Evolutionary conservation across 148 eudicot species (phyloP), one percentile per base, ranked within the genome.

Genomic region (Rhododendron vialii): DNA sequence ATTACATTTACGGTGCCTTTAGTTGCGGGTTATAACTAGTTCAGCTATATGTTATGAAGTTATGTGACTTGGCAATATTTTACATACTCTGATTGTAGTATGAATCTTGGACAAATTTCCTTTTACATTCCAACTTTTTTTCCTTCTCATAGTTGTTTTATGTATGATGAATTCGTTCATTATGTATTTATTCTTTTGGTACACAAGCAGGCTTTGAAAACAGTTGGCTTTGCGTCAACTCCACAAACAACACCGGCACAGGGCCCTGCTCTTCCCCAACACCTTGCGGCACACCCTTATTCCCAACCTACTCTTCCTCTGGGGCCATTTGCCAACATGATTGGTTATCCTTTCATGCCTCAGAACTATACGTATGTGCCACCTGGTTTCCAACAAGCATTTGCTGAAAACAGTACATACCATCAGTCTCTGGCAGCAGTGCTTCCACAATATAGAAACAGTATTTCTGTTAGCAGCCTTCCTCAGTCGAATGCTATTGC

Each of bases 401-500:
- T 91, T 92, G 94, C 95, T 47, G 95, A 94, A 65, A 95, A 93
- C 88, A 80, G 41, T 36, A 51, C 83, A 43, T 51, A 80, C 67
- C 83, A 80, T 80, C 99, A 96, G 78, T 92, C 98, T 50, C 83
- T 94, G 20, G 93, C 96, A 24, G 93, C 93, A n/a, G 81, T 89
- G 84, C 92, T 92, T 69, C 96, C 98, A 59, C 99, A 94, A 76
- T 96, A 92, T 81, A 97, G 95, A 55, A 97, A 91, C 85, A 95
- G 88, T 30, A 91, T 90, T 38, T 91, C 98, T 8, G 94, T 83
- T 33, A 93, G 92, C 87, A 95, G 94, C 86, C 89, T 95, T 91
- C 96, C 99, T 69, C 98, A 95, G 87, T 93, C 98, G 81, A 95
- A 93, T 84, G 88, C 93, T 85, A 91, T 92, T 85, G 90, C 96